A percentile compares a stretch with the other conserved stretches of the same genome.
Conservation (phyloP, 2,329 filamentous ascomycete species). For the Trichoderma oligosporum region DNA sequence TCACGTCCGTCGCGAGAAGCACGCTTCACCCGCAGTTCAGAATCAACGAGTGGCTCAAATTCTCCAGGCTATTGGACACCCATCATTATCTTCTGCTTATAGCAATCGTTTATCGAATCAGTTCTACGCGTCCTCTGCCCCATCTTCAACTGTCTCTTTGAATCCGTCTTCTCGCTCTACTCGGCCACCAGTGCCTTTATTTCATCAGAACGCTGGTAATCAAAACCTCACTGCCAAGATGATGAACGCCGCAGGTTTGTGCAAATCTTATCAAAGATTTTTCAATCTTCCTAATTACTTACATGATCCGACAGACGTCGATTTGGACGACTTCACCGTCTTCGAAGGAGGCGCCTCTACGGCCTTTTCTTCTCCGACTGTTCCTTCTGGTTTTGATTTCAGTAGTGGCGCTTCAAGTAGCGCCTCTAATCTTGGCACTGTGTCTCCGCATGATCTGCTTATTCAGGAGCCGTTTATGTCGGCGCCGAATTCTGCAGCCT, state of each 20-base stretch:
- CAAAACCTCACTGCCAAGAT: constrained; percentile 44
- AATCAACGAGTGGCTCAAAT: constrained; percentile 58
- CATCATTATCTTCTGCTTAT: constrained; percentile 52
- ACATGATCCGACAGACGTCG: constrained; percentile 41
- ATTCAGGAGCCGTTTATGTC: constrained; percentile 68
- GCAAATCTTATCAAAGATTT: constrained; percentile 20
- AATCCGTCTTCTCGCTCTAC: constrained; percentile 50
- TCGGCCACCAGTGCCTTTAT: constrained; percentile 69
- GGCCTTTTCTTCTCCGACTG: constrained; percentile 52
- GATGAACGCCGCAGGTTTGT: constrained; percentile 43
- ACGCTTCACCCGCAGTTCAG: constrained; percentile 41
- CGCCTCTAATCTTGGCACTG: constrained; percentile 59
- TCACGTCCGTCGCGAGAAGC: constrained; percentile 44
- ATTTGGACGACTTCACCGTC: constrained; percentile 55
- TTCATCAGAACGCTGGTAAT: constrained; percentile 57
- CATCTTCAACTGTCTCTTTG: constrained; percentile 56
- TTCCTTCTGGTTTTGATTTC: constrained; percentile 50
- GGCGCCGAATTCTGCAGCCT: constrained; percentile 74
- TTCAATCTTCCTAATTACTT: constrained; percentile 31
- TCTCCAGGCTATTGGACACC: constrained; percentile 55
- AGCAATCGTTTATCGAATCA: constrained; percentile 56
- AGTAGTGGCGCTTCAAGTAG: constrained; percentile 46
- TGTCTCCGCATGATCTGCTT: constrained; percentile 79
- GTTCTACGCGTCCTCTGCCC: constrained; percentile 66
- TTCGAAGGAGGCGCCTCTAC: constrained; percentile 52